phyloP scores from a whole-genome alignment of 352 stramenopile species.

The Globisporangium mamillatum region DNA sequence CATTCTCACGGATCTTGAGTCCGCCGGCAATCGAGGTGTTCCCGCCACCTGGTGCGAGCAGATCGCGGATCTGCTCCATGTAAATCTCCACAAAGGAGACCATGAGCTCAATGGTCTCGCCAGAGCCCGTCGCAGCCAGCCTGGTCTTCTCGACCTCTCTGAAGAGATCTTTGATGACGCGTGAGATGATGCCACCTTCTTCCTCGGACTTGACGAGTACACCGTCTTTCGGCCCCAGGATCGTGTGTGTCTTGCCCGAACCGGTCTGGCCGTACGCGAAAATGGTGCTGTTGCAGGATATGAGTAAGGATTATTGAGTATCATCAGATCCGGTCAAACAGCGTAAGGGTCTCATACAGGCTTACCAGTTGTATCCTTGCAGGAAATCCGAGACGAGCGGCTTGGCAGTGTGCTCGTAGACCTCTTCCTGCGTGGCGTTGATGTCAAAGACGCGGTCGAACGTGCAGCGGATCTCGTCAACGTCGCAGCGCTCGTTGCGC shows the following conservation, averaged over 20 bases:
- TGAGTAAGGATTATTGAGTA: neutral
- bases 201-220: constrained; percentile 53
- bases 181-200: constrained; percentile 62
- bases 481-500: constrained; percentile 64
- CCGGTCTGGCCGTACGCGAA: constrained; percentile 57
- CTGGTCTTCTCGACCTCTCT: constrained; percentile 27
- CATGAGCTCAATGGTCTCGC: constrained; percentile 40
- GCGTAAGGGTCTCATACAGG: neutral
- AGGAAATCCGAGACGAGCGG: constrained; percentile 64
- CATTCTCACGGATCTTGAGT: constrained; percentile 76
- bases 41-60: constrained; percentile 30
- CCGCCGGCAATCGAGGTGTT: constrained; percentile 21
- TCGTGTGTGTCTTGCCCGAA: constrained; percentile 68
- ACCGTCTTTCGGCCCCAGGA: constrained; percentile 65
- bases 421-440: constrained; percentile 56
- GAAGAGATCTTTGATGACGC: constrained; percentile 54
- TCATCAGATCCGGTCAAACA: neutral
- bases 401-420: constrained; percentile 70
- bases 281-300: constrained; percentile 29
- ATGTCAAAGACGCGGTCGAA: constrained; percentile 72
- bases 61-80: constrained; percentile 84
- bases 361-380: constrained; percentile 71
- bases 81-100: constrained; percentile 88
- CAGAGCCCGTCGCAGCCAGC: neutral
- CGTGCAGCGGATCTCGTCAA: constrained; percentile 71